phyloP scores from a whole-genome alignment of 2,329 filamentous ascomycete species.

The Fusarium irregulare region DNA sequence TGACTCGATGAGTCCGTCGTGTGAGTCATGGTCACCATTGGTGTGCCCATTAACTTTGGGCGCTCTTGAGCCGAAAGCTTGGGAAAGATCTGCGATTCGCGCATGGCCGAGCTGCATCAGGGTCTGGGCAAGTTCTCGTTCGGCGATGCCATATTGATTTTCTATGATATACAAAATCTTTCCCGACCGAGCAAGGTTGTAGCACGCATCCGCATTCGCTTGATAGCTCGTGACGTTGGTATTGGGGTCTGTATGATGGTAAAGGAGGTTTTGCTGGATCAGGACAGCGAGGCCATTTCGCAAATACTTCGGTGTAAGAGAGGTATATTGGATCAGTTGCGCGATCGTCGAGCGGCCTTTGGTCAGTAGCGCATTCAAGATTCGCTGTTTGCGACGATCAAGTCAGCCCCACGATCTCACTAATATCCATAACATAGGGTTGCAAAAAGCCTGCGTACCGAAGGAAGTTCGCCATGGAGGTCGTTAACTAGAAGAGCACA shows the following conservation, averaged over 20 bases:
- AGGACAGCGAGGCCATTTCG: slow-evolving; percentile 85
- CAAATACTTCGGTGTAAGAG: slow-evolving; percentile 78
- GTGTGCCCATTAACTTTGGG: slow-evolving; percentile 51
- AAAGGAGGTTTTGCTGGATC: slow-evolving; percentile 88
- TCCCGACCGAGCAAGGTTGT: slow-evolving; percentile 82
- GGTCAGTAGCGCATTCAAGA: slow-evolving; percentile 81
- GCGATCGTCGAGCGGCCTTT: slow-evolving; percentile 80
- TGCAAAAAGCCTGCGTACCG: slow-evolving; percentile 69
- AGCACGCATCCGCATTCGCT: slow-evolving; percentile 82
- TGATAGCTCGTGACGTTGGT: slow-evolving; percentile 80
- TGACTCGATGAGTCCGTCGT: slow-evolving; percentile 56
- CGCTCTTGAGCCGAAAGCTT: slow-evolving; percentile 64
- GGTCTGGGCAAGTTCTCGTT: slow-evolving; percentile 78
- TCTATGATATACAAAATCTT: slow-evolving; percentile 84
- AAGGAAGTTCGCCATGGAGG: slow-evolving; percentile 89
- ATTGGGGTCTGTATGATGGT: slow-evolving; percentile 74
- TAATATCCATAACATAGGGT: slow-evolving; percentile 8
- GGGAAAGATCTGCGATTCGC: slow-evolving; percentile 75
- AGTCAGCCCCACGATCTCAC: slow-evolving; percentile 46
- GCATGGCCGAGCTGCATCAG: slow-evolving; percentile 83
- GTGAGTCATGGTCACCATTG: slow-evolving; percentile 50
- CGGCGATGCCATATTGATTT: slow-evolving; percentile 77
- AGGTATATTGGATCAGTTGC: slow-evolving; percentile 77
- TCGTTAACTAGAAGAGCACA: slow-evolving; percentile 91
- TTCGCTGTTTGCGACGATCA: slow-evolving; percentile 69